A percentile compares a stretch with the other conserved stretches of the same genome.
Conservation (phyloP, 768 basidiomycete species). For the Pisolithus orientalis region DNA sequence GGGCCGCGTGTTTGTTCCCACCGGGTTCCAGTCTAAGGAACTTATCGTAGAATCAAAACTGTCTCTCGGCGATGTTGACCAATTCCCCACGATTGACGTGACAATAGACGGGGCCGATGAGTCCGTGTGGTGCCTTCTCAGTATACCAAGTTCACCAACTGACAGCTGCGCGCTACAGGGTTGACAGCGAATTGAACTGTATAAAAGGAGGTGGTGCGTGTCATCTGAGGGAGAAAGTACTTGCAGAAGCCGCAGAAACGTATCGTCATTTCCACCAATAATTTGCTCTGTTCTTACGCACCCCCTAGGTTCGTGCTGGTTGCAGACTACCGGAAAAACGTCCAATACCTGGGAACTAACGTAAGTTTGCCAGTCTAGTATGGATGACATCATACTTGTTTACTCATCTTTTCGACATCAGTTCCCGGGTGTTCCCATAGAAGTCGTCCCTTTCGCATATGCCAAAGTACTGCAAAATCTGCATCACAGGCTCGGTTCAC, state of each 20-base stretch:
- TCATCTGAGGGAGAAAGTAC: conserved; percentile 93
- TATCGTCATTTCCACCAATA: conserved; percentile 24
- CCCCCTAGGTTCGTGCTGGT: conserved; percentile 72
- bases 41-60: conserved; percentile 80
- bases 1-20: conserved; percentile 83
- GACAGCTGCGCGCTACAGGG: conserved; percentile 39
- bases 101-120: conserved; percentile 98
- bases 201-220: conserved; percentile 98
- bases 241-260: conserved; percentile 93
- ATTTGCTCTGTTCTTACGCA: background rate
- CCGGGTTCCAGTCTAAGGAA: conserved; percentile 94
- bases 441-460: conserved; percentile 96
- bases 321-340: conserved; percentile 95
- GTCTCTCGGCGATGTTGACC: conserved; percentile 81
- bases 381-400: background rate
- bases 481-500: conserved; percentile 52
- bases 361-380: conserved; percentile 39
- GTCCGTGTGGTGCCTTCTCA: conserved; percentile 37
- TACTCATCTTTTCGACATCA: conserved; percentile 22
- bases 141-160: background rate
- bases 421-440: conserved; percentile 93
- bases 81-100: conserved; percentile 88
- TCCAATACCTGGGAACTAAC: conserved; percentile 69
- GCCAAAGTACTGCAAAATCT: conserved; percentile 77
- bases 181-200: conserved; percentile 79